Evolutionary conservation across 805 yeast genomes (phyloP).

Genomic region (Brettanomyces custersianus): DNA sequence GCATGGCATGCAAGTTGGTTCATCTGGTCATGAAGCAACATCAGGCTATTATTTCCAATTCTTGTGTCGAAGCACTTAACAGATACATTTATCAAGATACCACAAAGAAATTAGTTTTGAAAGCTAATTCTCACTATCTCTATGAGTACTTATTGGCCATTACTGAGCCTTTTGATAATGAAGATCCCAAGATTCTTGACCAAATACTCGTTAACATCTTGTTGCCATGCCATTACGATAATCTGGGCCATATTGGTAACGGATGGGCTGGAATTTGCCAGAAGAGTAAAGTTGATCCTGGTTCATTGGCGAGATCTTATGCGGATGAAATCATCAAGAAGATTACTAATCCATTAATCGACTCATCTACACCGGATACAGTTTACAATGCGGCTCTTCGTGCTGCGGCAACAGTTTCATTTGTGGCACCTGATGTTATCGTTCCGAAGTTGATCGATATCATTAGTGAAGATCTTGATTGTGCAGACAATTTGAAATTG

Average conservation of each 20-base stretch:
- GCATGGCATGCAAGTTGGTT: slow-evolving; percentile 26
- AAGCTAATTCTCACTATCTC: slow-evolving; percentile 19
- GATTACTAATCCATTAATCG: slow-evolving; percentile 8
- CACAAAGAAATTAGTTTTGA: slow-evolving; percentile 11
- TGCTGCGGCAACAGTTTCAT: slow-evolving; percentile 41
- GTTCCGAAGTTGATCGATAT: slow-evolving; percentile 40
- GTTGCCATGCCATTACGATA: slow-evolving; percentile 34
- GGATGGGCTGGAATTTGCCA: slow-evolving; percentile 78
- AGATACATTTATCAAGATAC: slow-evolving; percentile 9
- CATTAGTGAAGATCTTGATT: slow-evolving; percentile 35
- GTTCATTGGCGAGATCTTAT: slow-evolving; percentile 32
- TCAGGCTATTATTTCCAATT: slow-evolving; percentile 32
- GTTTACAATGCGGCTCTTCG: slow-evolving; percentile 44
- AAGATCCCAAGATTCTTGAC: slow-evolving; percentile 18
- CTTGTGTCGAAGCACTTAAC: slow-evolving; percentile 36
- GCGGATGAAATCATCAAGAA: slow-evolving; percentile 20
- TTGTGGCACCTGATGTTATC: slow-evolving; percentile 49
- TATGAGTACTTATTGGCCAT: slow-evolving; percentile 30
- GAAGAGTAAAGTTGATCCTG: slow-evolving; percentile 56
- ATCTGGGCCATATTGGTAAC: slow-evolving; percentile 28
- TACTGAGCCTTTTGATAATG: slow-evolving; percentile 20
- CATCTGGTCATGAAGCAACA: slow-evolving; percentile 22
- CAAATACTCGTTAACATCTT: slow-evolving; percentile 31
- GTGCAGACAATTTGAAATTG: slow-evolving; percentile 26
- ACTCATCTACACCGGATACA: slow-evolving; percentile 23